phyloP scores from a whole-genome alignment of 1,284 basidiomycete genomes.

The Xanthoconium separans region DNA sequence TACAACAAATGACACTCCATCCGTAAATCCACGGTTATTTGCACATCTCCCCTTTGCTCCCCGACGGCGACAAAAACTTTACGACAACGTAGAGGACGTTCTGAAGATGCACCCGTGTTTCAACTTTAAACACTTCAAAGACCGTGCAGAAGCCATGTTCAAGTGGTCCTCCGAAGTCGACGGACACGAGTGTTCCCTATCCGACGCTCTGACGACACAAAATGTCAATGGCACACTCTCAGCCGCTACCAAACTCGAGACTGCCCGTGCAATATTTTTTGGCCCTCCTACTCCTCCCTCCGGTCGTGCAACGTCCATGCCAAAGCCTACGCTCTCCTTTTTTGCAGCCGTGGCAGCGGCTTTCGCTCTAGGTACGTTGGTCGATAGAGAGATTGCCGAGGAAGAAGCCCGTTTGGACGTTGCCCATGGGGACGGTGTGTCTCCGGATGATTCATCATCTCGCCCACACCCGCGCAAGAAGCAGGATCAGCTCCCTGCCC shows the following conservation, averaged over 20 bases:
- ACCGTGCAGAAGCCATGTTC: conserved; percentile 47
- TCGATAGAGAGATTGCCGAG: conserved; percentile 32
- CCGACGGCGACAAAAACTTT: conserved; percentile 37
- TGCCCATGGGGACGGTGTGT: conserved; percentile 20
- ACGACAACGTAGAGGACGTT: conserved; percentile 41
- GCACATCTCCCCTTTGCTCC: conserved; percentile 40
- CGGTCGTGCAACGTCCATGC: conserved; percentile 11
- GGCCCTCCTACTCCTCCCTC: conserved; percentile 19
- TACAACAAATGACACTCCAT: conserved; percentile 27
- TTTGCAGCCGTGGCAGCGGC: conserved; percentile 55
- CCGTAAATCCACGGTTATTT: conserved; percentile 41
- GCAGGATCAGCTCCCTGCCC: conserved; percentile 14
- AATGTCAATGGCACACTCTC: neutral
- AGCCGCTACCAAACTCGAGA: conserved; percentile 23
- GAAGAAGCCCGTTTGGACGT: conserved; percentile 27
- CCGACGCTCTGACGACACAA: conserved; percentile 14
- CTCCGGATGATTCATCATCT: conserved; percentile 25
- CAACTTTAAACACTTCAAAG: conserved; percentile 49
- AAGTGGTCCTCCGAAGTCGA: conserved; percentile 36
- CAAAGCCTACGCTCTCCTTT: conserved; percentile 52
- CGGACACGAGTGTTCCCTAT: conserved; percentile 6
- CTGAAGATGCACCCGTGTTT: conserved; percentile 51
- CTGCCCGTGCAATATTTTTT: conserved; percentile 37
- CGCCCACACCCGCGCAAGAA: conserved; percentile 25
- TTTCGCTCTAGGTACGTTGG: conserved; percentile 55